Base-by-base conservation (phyloP, 768 basidiomycete species). In the Kwoniella dejecticola region DNA sequence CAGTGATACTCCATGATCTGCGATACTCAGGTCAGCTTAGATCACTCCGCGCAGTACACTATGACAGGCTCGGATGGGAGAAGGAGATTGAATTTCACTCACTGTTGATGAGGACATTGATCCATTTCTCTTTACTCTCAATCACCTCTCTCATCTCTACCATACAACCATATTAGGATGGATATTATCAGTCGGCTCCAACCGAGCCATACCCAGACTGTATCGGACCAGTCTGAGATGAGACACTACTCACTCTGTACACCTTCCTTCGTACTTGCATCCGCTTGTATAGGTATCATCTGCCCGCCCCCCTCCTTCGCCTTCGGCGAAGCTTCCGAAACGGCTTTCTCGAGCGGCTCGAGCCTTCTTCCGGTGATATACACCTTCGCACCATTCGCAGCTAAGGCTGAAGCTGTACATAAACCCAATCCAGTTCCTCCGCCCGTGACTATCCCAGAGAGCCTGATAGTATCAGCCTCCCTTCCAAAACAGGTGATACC, bases 321-420 rank as follows among this genome's bases (percentile, higher is more conserved):
- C 13, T 50, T 52, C n/a, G 70, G 69, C 48, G 68, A 59, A 42
- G 59, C 63, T 29, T 54, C 36, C 13, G 64, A 71, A 4, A 74
- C 70, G 19, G 60, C 69, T 42, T 78, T 21, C 29, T 78, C 40
- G 1, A 79, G 58, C 2, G 66, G 66, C 21, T 79, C 74, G 31
- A 55, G 33, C 24, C 78, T 47, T 50, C 78, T 63, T 4, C 77
- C 77, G 21, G 71, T 70, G 62, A 79, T 79, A 62, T 78, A 79
- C 11, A 79, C 78, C 48, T 68, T 76, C 36, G 72, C 69, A n/a
- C 77, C 77, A 47, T 78, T 77, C n/a, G 62, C 65, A 12, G 76
- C 75, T n/a, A 78, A 64, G 0, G 73, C 69, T 2, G 67, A 57
- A 12, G 74, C 70, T 11, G 72, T 74, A 38, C 75, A 60, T 23